These are phyloP conservation scores for Waitea zeae DNA, from an alignment of 1,284 basidiomycete genomes.

Conservation along the genomic window DNA sequence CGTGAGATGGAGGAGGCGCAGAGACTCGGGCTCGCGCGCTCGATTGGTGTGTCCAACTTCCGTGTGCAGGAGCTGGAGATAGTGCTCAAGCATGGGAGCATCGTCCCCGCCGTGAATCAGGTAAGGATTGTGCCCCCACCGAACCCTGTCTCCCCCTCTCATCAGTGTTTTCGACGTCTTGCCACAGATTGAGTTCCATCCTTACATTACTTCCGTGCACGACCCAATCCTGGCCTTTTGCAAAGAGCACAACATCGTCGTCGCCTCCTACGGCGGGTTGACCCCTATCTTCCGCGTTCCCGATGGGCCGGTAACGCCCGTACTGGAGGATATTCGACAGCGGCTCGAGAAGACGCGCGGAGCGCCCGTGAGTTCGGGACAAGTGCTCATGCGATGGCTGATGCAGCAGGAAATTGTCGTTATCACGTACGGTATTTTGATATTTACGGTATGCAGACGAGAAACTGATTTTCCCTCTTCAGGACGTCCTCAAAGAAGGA, in stretches of 20 bases:
- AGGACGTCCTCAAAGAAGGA: conserved; percentile 58
- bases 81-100: conserved; percentile 36
- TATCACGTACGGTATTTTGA: conserved; percentile 1
- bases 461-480: background rate
- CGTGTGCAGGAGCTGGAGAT: conserved; percentile 45
- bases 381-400: conserved; percentile 46
- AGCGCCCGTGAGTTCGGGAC: conserved; percentile 28
- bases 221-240: conserved; percentile 18
- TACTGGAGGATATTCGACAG: conserved; percentile 30
- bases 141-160: conserved; percentile 5
- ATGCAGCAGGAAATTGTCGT: conserved; percentile 37
- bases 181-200: conserved; percentile 64
- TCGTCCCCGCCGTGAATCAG: conserved; percentile 68
- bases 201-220: conserved; percentile 29
- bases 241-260: conserved; percentile 43
- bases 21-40: conserved; percentile 48
- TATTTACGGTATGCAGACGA: background rate
- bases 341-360: conserved; percentile 25
- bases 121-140: no score
- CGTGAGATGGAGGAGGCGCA: conserved; percentile 53
- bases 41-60: conserved; percentile 81
- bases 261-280: conserved; percentile 51
- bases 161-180: background rate
- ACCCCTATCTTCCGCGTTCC: conserved; percentile 37
- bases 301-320: conserved; percentile 36